These are phyloP conservation scores for Microstegium vimineum DNA, from an alignment of 176 grass and related monocot genomes.

Conservation along the genomic window DNA sequence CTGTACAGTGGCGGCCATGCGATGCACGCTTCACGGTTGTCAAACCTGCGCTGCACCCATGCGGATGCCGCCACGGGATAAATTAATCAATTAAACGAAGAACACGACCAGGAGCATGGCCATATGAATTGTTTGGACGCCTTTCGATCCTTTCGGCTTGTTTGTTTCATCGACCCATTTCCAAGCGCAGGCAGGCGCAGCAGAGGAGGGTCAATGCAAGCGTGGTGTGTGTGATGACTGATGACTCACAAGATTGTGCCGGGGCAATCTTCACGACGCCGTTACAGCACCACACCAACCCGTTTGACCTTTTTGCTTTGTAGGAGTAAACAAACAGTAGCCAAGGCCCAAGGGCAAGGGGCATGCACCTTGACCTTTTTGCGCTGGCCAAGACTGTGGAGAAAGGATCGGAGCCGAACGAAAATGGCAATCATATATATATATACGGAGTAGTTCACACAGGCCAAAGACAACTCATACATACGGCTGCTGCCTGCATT, in stretches of 20 bases:
- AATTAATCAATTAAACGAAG: constrained; percentile 26
- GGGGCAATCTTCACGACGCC: background rate
- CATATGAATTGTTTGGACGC: background rate
- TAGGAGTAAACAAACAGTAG: background rate
- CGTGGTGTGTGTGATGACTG: too few species aligned
- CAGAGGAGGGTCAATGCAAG: background rate
- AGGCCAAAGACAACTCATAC: background rate
- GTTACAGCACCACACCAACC: constrained; percentile 27
- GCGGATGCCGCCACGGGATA: constrained; percentile 1
- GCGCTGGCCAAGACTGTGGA: background rate
- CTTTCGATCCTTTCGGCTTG: background rate
- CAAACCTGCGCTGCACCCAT: too few species aligned
- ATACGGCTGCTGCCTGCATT: background rate
- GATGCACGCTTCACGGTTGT: too few species aligned
- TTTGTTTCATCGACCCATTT: background rate
- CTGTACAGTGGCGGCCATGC: too few species aligned
- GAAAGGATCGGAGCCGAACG: background rate
- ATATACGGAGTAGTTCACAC: background rate
- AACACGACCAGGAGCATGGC: constrained; percentile 13
- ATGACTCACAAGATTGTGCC: constrained; percentile 12
- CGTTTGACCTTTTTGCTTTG: constrained; percentile 20
- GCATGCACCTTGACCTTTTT: constrained; percentile 3
- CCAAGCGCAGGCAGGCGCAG: background rate
- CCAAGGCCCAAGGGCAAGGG: background rate
- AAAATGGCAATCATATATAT: background rate